Evolutionary conservation across 176 grass and related monocot genomes (phyloP).

Genomic region (Echinochloa phyllopogon): DNA sequence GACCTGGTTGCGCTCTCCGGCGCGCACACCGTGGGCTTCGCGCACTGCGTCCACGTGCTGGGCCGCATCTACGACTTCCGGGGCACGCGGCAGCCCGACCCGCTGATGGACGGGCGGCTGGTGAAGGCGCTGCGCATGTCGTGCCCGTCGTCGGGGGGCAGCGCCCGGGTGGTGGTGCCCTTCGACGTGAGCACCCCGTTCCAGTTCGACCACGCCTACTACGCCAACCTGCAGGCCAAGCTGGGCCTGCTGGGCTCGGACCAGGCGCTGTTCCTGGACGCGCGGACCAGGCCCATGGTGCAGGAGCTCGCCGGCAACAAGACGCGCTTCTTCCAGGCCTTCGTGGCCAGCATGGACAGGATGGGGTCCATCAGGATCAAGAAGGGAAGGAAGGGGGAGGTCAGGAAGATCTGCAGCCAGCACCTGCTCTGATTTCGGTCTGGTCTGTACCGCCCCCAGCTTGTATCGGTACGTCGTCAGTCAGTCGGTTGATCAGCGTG

Average conservation of each 20-base stretch:
- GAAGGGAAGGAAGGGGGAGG: conserved; percentile 84
- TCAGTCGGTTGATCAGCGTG: background rate
- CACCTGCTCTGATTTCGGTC: conserved; percentile 34
- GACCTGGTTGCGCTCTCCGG: conserved; percentile 69
- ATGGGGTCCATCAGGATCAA: conserved; percentile 84
- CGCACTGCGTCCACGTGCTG: conserved; percentile 73
- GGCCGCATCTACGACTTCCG: conserved; percentile 70
- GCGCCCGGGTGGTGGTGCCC: conserved; percentile 61
- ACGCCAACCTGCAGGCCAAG: conserved; percentile 72
- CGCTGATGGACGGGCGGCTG: conserved; percentile 75
- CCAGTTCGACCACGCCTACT: conserved; percentile 73
- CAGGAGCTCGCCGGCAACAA: conserved; percentile 60
- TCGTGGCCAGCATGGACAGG: conserved; percentile 64
- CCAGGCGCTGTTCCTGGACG: conserved; percentile 77
- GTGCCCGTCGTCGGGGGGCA: conserved; percentile 65
- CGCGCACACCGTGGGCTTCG: conserved; percentile 83
- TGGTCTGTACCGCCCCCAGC: background rate
- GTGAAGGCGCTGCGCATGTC: conserved; percentile 80
- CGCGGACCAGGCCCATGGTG: conserved; percentile 67
- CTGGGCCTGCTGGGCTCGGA: conserved; percentile 81
- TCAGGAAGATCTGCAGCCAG: conserved; percentile 76
- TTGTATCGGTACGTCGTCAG: background rate
- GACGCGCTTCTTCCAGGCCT: conserved; percentile 69
- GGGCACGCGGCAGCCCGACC: conserved; percentile 55
- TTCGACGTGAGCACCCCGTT: conserved; percentile 79